phyloP scores from a whole-genome alignment of 1,139 yeast species.

The Diutina rugosa region DNA sequence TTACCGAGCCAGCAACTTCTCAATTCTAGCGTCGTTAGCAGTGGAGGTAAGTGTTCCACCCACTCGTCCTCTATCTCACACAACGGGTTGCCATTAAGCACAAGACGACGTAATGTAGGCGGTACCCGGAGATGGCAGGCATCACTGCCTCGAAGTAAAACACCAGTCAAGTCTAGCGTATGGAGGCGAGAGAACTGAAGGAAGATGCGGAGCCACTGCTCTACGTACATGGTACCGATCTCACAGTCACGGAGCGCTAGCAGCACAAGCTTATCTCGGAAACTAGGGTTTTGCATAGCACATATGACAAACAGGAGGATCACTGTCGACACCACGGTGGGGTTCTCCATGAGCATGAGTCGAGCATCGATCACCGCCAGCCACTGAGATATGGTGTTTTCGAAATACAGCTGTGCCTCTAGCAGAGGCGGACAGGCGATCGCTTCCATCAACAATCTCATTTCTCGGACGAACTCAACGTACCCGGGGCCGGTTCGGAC shows the following conservation, averaged over 20 bases:
- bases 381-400: neutral
- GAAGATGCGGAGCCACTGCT: neutral
- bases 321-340: neutral
- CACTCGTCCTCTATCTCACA: neutral
- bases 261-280: neutral
- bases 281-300: neutral
- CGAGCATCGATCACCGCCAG: neutral
- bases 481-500: neutral
- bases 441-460: neutral
- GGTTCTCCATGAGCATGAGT: neutral
- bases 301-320: neutral
- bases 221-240: neutral
- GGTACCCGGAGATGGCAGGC: neutral
- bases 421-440: neutral
- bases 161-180: neutral
- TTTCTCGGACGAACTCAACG: neutral
- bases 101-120: neutral
- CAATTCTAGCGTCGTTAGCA: neutral
- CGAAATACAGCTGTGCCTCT: neutral
- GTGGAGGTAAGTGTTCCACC: neutral
- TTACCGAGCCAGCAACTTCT: neutral
- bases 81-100: neutral
- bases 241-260: neutral
- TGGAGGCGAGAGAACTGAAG: neutral
- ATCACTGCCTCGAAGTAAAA: neutral